Percentiles rank a stretch among this genome's conserved stretches.
Conservation (phyloP, 2,329 filamentous ascomycete species). For the Penicillium palitans region DNA sequence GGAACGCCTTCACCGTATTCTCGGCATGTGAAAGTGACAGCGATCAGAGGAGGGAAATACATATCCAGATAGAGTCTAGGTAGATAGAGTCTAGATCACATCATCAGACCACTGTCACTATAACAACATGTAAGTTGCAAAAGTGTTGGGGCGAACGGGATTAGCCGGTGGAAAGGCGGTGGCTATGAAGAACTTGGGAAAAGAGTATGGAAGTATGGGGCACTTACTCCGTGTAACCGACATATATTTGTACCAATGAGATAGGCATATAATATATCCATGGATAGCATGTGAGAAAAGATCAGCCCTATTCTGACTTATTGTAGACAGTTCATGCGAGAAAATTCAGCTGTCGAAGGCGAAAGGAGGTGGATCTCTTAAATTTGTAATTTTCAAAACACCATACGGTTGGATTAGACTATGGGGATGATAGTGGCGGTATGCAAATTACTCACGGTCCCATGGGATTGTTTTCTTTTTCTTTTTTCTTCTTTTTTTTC, state of each 20-base stretch:
- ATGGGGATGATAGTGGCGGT: background rate
- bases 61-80: background rate
- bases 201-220: background rate
- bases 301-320: slow-evolving; percentile 6
- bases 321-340: background rate
- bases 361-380: background rate
- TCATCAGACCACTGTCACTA: background rate
- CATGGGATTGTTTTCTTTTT: slow-evolving; percentile 8
- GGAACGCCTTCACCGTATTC: slow-evolving; percentile 6
- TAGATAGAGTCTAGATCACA: slow-evolving; percentile 1
- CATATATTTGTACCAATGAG: background rate
- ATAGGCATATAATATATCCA: background rate
- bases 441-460: slow-evolving; percentile 18
- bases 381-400: slow-evolving; percentile 1
- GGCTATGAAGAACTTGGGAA: background rate
- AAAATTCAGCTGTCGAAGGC: background rate
- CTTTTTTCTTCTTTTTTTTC: background rate
- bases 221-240: background rate
- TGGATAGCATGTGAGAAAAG: background rate
- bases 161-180: background rate
- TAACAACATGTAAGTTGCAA: background rate
- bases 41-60: background rate
- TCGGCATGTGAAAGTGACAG: slow-evolving; percentile 16
- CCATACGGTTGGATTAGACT: background rate
- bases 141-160: slow-evolving; percentile 5